phyloP scores from a whole-genome alignment of 2,329 filamentous ascomycete genomes.

The Exserohilum rostratum region DNA sequence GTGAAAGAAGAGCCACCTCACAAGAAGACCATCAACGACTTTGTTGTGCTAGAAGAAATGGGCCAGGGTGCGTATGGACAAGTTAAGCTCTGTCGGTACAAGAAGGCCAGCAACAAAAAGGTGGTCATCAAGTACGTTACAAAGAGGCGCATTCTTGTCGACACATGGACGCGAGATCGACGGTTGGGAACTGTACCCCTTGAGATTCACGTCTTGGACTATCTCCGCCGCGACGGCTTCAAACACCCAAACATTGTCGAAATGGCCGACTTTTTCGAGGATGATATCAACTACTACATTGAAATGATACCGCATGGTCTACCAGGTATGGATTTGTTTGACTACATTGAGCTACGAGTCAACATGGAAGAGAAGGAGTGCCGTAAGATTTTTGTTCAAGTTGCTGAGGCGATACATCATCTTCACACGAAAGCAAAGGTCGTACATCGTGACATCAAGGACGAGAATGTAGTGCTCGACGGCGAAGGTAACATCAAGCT shows the following conservation, averaged over 20 bases:
- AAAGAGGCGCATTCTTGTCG: slow-evolving; percentile 92
- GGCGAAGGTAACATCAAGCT: slow-evolving; percentile 95
- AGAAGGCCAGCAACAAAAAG: slow-evolving; percentile 75
- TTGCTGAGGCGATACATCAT: slow-evolving; percentile 87
- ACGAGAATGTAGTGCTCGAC: slow-evolving; percentile 96
- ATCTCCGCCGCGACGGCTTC: slow-evolving; percentile 75
- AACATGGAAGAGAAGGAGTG: slow-evolving; percentile 97
- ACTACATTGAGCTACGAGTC: slow-evolving; percentile 94
- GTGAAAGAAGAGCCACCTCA: slow-evolving; percentile 29
- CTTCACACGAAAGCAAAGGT: slow-evolving; percentile 88
- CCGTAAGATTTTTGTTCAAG: slow-evolving; percentile 92
- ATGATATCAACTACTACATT: slow-evolving; percentile 95
- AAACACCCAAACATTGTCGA: slow-evolving; percentile 71
- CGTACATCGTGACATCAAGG: slow-evolving; percentile 97
- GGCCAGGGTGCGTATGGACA: slow-evolving; percentile 97
- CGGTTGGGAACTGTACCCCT: slow-evolving; percentile 91
- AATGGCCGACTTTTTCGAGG: slow-evolving; percentile 74
- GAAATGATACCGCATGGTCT: slow-evolving; percentile 96
- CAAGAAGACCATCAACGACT: slow-evolving; percentile 90
- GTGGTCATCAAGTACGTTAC: slow-evolving; percentile 98
- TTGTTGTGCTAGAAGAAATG: slow-evolving; percentile 95
- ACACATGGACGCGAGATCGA: slow-evolving; percentile 96
- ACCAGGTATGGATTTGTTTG: slow-evolving; percentile 97
- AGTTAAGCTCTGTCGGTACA: slow-evolving; percentile 91
- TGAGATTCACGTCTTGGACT: slow-evolving; percentile 96